Conservation (phyloP, 768 basidiomycete species). For the Psilocybe subaeruginosa region DNA sequence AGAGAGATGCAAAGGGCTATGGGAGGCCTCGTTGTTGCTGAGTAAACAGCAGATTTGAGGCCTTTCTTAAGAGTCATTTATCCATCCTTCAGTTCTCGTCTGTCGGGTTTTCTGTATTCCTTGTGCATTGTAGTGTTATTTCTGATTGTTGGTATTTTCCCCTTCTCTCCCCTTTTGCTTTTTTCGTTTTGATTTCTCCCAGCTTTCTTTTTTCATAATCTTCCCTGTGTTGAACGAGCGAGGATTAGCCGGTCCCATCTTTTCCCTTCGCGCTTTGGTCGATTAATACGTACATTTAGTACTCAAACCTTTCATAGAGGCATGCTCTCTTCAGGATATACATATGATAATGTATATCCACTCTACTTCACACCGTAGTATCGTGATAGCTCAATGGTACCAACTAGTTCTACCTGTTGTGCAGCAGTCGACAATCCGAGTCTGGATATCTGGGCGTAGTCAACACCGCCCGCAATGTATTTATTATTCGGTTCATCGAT, state of each 20-base stretch:
- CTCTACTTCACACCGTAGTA: background rate
- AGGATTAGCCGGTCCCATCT: constrained; percentile 24
- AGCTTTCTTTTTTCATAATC: background rate
- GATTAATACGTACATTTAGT: constrained; percentile 24
- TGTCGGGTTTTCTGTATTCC: constrained; percentile 14
- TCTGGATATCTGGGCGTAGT: no score
- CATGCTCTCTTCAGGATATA: constrained; percentile 8
- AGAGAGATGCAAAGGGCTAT: constrained; percentile 76
- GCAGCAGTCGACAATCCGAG: background rate
- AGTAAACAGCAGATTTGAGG: constrained; percentile 44
- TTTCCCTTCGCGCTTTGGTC: constrained; percentile 18
- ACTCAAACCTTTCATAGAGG: constrained; percentile 12
- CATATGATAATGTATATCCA: constrained; percentile 21
- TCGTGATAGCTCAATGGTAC: background rate
- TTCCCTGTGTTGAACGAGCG: constrained; percentile 17
- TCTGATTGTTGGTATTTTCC: constrained; percentile 15
- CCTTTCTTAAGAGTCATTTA: constrained; percentile 4
- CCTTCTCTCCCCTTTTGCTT: constrained; percentile 15
- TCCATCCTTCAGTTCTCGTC: constrained; percentile 17
- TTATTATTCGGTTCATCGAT: background rate
- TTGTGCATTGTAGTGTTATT: constrained; percentile 22
- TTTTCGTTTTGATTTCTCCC: constrained; percentile 11
- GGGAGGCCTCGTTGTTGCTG: constrained; percentile 73
- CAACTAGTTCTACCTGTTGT: background rate
- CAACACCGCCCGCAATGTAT: constrained; percentile 6